phyloP scores from a whole-genome alignment of 192 early-diverging fungal species.

The Physocladia obscura region DNA sequence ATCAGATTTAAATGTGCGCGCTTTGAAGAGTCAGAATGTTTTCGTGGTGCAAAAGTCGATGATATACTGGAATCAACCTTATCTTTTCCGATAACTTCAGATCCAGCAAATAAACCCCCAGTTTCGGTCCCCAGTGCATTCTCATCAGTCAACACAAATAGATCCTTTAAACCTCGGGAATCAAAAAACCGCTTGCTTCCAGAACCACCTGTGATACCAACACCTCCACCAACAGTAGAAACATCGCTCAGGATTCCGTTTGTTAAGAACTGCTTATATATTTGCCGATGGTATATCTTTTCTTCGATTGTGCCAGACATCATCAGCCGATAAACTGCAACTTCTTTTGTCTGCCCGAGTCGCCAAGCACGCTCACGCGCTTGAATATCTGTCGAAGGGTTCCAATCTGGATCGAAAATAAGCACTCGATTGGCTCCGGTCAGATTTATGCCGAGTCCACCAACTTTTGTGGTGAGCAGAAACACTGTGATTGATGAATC shows the following conservation, averaged over 20 bases:
- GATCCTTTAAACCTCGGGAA: conserved; percentile 74
- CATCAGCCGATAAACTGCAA: conserved; percentile 94
- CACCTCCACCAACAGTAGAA: background rate
- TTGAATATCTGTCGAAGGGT: conserved; percentile 93
- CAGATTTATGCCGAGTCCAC: conserved; percentile 92
- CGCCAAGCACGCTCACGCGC: conserved; percentile 95
- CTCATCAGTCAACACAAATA: conserved; percentile 73
- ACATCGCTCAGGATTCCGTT: conserved; percentile 94
- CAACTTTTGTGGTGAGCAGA: conserved; percentile 95
- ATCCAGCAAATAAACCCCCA: conserved; percentile 75
- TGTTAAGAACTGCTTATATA: conserved; percentile 96
- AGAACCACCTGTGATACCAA: conserved; percentile 53
- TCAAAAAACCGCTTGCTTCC: conserved; percentile 89
- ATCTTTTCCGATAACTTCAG: conserved; percentile 55
- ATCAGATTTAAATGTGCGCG: conserved; percentile 20
- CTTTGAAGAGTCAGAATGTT: conserved; percentile 21
- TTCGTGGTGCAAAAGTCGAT: too few species aligned
- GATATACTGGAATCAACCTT: background rate
- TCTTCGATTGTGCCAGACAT: conserved; percentile 91
- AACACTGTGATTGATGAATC: conserved; percentile 77
- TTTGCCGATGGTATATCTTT: conserved; percentile 96
- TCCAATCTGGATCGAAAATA: conserved; percentile 98
- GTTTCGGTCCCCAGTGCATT: conserved; percentile 72
- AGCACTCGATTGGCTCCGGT: conserved; percentile 92
- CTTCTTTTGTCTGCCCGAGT: conserved; percentile 81